These are phyloP conservation scores for Talaromyces islandicus DNA, from an alignment of 2,329 filamentous ascomycete species.

Conservation along the genomic window DNA sequence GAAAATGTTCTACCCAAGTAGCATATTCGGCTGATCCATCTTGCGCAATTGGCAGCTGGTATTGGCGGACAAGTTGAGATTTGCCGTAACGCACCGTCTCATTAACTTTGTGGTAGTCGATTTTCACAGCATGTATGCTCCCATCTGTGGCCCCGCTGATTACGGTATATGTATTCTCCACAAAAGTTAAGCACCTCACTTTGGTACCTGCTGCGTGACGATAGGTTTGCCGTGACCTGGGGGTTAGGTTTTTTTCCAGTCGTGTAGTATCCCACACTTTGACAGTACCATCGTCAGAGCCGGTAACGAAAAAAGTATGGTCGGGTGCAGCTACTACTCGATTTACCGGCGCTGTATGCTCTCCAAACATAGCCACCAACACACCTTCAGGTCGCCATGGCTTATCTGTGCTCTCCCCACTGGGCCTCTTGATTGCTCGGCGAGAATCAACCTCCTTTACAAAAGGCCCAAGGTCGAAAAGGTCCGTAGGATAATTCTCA, in stretches of 20 bases:
- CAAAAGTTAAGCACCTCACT: slow-evolving; percentile 78
- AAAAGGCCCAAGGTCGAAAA: slow-evolving; percentile 68
- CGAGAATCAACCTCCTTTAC: slow-evolving; percentile 60
- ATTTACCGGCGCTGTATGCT: slow-evolving; percentile 78
- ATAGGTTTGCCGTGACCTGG: slow-evolving; percentile 81
- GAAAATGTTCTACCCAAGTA: slow-evolving; percentile 89
- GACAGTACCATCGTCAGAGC: slow-evolving; percentile 82
- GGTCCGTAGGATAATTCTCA: slow-evolving; percentile 55
- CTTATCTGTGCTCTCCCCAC: slow-evolving; percentile 49
- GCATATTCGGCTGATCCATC: slow-evolving; percentile 60
- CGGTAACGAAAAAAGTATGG: slow-evolving; percentile 90
- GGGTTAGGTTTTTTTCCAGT: slow-evolving; percentile 83
- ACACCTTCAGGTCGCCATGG: slow-evolving; percentile 80
- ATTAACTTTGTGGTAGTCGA: slow-evolving; percentile 58
- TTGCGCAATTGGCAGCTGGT: slow-evolving; percentile 53
- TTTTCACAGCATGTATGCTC: slow-evolving; percentile 80
- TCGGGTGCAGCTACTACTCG: slow-evolving; percentile 79
- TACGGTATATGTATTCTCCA: slow-evolving; percentile 91
- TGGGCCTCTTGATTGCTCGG: slow-evolving; percentile 49
- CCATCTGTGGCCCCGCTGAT: slow-evolving; percentile 86
- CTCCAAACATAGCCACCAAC: slow-evolving; percentile 80
- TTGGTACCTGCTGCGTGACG: slow-evolving; percentile 64
- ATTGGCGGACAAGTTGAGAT: slow-evolving; percentile 68
- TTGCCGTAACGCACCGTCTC: slow-evolving; percentile 69
- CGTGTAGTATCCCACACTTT: slow-evolving; percentile 90